Base-by-base conservation (phyloP, 331 rosid genomes). In the Ulmus americana region DNA sequence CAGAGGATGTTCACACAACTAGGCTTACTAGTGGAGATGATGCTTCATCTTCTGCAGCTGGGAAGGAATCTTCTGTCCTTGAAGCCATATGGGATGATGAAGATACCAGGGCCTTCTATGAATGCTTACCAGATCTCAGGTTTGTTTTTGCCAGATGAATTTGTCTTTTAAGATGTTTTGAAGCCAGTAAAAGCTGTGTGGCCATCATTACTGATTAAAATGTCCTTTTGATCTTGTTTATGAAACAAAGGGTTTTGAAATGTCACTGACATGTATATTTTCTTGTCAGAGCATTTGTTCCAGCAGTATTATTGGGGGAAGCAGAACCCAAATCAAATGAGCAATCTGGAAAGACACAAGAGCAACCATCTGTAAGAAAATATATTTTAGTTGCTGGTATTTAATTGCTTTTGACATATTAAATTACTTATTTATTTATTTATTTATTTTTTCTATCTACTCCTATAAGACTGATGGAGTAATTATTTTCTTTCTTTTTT, bases 81-180 rank as follows among this genome's bases (percentile, higher is more conserved):
- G 97, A 90, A 76, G 87, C 96, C 52, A 67, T 94, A 71, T 94
- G 99, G 99, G 97, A 94, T 63, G 99, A 94, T 73, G 99, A 94
- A 81, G 99, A 94, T 72, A 84, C 97, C 14, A 80, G 91, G 76
- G 81, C 96, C 50, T 94, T 94, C 80, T 90, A 94, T 70, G 99
- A 94, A 80, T 79, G 91, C 79, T 81, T 94, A 73, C 97, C 99
- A 59, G 99, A 94, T 85, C 99, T 94, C 71, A 94, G 99, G 99
- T 90, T 74, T 79, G 92, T 62, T 38, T 73, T 65, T 56, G 59
- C 69, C 16, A 47, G 50, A 77, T 61, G 48, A 13, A 56, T 20
- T 40, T 65, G 39, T 52, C n/a, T 59, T 6, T 10, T 50, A 63
- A 7, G 6, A 38, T 13, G 47, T 42, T 41, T 42, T 5, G 48